Conservation (phyloP, 768 basidiomycete species). For the Mrakia gelida region DNA sequence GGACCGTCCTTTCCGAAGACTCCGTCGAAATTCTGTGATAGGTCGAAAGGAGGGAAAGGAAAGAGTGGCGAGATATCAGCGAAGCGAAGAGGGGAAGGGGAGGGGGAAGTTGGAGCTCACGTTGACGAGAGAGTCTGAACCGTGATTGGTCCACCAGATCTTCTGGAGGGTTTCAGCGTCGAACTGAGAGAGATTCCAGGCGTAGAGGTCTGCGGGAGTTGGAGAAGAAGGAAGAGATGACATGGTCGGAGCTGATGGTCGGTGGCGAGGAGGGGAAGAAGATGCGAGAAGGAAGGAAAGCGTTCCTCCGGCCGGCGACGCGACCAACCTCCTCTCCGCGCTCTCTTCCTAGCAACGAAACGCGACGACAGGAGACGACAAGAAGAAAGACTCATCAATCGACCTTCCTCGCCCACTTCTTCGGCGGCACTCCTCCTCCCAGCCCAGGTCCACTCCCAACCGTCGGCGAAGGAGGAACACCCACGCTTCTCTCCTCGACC, state of each 20-base stretch:
- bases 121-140: background rate
- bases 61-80: background rate
- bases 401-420: conserved; percentile 25
- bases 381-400: background rate
- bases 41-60: background rate
- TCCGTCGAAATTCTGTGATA: background rate
- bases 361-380: background rate
- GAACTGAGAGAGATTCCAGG: background rate
- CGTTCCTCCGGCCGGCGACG: background rate
- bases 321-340: background rate
- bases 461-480: conserved; percentile 8
- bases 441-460: background rate
- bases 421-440: conserved; percentile 1
- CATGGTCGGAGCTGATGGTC: background rate
- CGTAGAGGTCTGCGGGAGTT: background rate
- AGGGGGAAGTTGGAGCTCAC: background rate
- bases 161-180: background rate
- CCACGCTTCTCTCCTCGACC: conserved; percentile 22
- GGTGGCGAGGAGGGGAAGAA: background rate
- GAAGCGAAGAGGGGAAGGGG: background rate
- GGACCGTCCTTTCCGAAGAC: background rate
- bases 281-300: background rate
- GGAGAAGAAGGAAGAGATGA: background rate
- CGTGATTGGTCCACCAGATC: background rate
- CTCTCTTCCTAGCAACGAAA: background rate